These are phyloP conservation scores for Physaria fendleri DNA, from an alignment of 345 rosid genomes.

Conservation along the genomic window DNA sequence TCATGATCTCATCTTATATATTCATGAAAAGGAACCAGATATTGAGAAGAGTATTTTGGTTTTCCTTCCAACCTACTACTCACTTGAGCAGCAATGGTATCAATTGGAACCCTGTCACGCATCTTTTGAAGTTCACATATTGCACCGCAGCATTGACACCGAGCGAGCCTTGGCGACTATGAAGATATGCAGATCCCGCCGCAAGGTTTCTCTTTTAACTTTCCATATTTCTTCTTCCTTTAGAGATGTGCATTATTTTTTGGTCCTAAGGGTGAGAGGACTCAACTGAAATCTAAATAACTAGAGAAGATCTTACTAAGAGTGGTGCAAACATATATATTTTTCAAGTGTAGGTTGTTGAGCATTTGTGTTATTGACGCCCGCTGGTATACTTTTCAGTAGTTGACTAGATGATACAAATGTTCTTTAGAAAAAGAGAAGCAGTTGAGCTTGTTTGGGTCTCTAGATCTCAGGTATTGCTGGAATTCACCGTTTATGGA, in stretches of 20 bases:
- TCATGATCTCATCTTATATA: conserved; percentile 59
- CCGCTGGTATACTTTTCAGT: neutral
- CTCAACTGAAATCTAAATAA: conserved; percentile 1
- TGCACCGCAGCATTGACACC: conserved; percentile 81
- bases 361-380: neutral
- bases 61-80: conserved; percentile 86
- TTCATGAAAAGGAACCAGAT: conserved; percentile 71
- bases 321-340: conserved; percentile 5
- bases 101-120: conserved; percentile 49
- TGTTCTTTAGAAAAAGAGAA: conserved; percentile 40
- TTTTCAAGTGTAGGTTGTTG: neutral
- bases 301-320: neutral
- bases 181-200: conserved; percentile 81
- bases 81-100: conserved; percentile 79
- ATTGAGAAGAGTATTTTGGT: conserved; percentile 83
- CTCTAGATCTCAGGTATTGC: conserved; percentile 83
- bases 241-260: conserved; percentile 1
- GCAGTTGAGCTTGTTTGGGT: conserved; percentile 78
- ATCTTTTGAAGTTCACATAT: conserved; percentile 69
- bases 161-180: conserved; percentile 80
- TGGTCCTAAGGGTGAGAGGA: neutral
- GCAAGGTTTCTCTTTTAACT: conserved; percentile 52
- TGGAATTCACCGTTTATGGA: neutral
- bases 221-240: conserved; percentile 1
- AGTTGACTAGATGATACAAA: neutral